Evolutionary conservation across 2,329 filamentous ascomycete genomes (phyloP).

Genomic region (Ustulina deusta): DNA sequence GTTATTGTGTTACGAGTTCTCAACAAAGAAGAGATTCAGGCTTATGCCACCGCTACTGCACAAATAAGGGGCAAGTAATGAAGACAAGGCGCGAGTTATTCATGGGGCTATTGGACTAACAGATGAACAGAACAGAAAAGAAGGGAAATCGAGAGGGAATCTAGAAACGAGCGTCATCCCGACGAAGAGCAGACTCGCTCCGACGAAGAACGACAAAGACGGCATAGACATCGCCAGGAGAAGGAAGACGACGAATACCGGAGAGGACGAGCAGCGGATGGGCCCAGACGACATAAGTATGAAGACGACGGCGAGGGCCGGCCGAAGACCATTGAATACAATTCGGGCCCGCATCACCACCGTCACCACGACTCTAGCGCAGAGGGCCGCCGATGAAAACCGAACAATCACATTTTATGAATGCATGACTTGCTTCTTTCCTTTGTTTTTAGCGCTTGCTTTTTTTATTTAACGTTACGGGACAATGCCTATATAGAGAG

Average conservation of each 20-base stretch:
- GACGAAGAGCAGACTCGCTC: slow-evolving; percentile 48
- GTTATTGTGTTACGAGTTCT: slow-evolving; percentile 92
- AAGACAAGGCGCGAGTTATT: neutral
- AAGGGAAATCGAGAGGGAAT: slow-evolving; percentile 56
- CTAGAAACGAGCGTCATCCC: slow-evolving; percentile 40
- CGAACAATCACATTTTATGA: slow-evolving; percentile 11
- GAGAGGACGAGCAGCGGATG: slow-evolving; percentile 42
- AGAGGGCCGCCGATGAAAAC: slow-evolving; percentile 31
- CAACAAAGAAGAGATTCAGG: slow-evolving; percentile 89
- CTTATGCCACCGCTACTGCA: slow-evolving; percentile 83
- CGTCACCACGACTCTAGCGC: slow-evolving; percentile 44
- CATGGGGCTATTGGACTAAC: slow-evolving; percentile 1
- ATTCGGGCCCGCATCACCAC: slow-evolving; percentile 38
- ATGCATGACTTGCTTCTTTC: slow-evolving; percentile 28
- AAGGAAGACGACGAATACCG: slow-evolving; percentile 50
- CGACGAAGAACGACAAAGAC: slow-evolving; percentile 50
- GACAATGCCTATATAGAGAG: slow-evolving; percentile 39
- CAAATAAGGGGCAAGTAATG: slow-evolving; percentile 77
- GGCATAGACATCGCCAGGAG: slow-evolving; percentile 48
- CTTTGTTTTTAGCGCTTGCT: slow-evolving; percentile 25
- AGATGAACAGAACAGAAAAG: slow-evolving; percentile 55
- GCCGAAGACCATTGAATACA: slow-evolving; percentile 48
- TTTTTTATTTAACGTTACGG: neutral
- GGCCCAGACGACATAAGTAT: slow-evolving; percentile 46
- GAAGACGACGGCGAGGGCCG: slow-evolving; percentile 44